These are phyloP conservation scores for Smithsoniella earleae DNA, from an alignment of 163 green algal species.

Conservation along the genomic window DNA sequence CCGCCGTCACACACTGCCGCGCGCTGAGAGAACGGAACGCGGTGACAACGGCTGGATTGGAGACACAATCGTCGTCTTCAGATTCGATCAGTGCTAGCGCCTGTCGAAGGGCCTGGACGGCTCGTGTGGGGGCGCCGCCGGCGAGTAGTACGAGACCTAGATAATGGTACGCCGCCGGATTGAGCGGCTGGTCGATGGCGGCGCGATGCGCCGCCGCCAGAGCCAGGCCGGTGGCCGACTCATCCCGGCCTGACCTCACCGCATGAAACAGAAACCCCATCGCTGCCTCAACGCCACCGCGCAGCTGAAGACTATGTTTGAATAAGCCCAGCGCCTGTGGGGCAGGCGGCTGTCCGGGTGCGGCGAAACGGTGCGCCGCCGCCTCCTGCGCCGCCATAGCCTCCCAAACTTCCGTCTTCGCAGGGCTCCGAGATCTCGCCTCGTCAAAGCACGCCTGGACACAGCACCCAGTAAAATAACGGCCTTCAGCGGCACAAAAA, in stretches of 20 bases:
- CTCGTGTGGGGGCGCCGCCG: not conserved
- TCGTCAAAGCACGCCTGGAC: slow-evolving; percentile 21
- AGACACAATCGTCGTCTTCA: not conserved
- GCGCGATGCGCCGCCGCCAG: not conserved
- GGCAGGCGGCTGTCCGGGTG: not conserved
- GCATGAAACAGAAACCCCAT: not conserved
- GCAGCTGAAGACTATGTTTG: slow-evolving; percentile 19
- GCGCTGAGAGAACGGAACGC: not conserved
- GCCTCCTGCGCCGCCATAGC: slow-evolving; percentile 1
- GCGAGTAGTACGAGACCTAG: not conserved
- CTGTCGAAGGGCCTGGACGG: not conserved
- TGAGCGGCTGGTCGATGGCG: not conserved
- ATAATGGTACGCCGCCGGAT: slow-evolving; percentile 9
- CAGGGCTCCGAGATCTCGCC: not conserved
- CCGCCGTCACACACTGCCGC: not conserved
- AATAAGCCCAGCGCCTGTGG: not conserved
- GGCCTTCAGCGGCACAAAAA: not conserved
- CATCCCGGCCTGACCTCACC: not conserved
- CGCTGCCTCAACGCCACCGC: not conserved
- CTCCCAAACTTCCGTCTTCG: slow-evolving; percentile 1
- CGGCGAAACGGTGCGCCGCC: not conserved
- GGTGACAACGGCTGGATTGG: not conserved
- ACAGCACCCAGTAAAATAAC: not conserved
- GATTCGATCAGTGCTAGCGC: not conserved
- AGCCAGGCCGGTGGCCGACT: not conserved